phyloP scores from a whole-genome alignment of 2,329 filamentous ascomycete genomes.

The Exophiala viscosa region DNA sequence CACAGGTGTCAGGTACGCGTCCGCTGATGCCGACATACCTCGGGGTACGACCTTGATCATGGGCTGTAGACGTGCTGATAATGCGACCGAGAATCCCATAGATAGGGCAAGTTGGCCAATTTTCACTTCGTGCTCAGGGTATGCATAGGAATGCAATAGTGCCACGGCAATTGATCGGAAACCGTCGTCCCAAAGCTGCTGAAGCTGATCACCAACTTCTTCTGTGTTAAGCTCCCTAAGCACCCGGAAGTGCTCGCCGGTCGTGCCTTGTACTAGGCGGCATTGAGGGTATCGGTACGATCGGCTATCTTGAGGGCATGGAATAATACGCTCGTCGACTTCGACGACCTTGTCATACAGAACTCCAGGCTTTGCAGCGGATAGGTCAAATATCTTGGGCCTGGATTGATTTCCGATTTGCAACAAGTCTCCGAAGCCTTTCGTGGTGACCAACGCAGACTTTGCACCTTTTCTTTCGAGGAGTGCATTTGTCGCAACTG shows the following conservation, averaged over 20 bases:
- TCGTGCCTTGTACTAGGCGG: conserved; percentile 47
- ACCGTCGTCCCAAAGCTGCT: conserved; percentile 38
- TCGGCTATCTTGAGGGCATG: conserved; percentile 1
- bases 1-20: conserved; percentile 74
- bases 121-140: conserved; percentile 74
- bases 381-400: conserved; percentile 85
- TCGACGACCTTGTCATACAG: conserved; percentile 29
- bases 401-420: conserved; percentile 87
- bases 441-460: conserved; percentile 81
- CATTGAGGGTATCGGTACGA: conserved; percentile 2
- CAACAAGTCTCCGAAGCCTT: conserved; percentile 80
- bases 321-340: conserved; percentile 24
- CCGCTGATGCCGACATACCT: conserved; percentile 71
- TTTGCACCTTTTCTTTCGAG: conserved; percentile 85
- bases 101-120: conserved; percentile 72
- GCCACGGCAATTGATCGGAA: conserved; percentile 5
- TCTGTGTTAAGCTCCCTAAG: conserved; percentile 58
- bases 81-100: conserved; percentile 75
- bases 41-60: conserved; percentile 82
- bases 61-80: conserved; percentile 75
- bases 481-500: conserved; percentile 82
- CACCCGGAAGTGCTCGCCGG: conserved; percentile 38
- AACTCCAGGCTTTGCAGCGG: conserved; percentile 82
- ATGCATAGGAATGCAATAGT: conserved; percentile 77
- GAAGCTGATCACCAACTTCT: conserved; percentile 58